A percentile compares a stretch with the other conserved stretches of the same genome.
Evolutionary conservation across 129 eudicot genomes (phyloP).

Genomic region (Arctium lappa): DNA sequence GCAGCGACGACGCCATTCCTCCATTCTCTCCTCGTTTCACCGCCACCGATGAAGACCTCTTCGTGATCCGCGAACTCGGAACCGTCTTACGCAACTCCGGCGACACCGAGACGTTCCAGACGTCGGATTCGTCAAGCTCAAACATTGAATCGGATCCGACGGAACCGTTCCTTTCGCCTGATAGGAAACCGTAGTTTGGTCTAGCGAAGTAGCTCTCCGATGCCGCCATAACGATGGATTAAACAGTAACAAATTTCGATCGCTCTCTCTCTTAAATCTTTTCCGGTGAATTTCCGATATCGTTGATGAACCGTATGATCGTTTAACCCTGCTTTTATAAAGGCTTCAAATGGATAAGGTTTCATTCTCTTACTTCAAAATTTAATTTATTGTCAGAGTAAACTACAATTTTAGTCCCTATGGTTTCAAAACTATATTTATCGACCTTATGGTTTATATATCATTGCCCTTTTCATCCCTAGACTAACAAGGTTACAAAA

Average conservation of each 20-base stretch:
- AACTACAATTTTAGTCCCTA: no score
- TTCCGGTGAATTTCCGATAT: neutral
- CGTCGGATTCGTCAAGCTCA: constrained; percentile 72
- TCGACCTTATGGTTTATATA: no score
- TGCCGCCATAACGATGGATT: constrained; percentile 46
- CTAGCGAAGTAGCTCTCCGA: constrained; percentile 51
- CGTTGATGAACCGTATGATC: constrained; percentile 11
- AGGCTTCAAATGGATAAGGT: constrained; percentile 48
- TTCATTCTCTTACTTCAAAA: constrained; percentile 16
- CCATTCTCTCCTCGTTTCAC: constrained; percentile 16
- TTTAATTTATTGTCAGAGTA: neutral
- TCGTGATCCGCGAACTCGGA: constrained; percentile 35
- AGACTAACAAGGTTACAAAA: no score
- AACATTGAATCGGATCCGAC: constrained; percentile 34
- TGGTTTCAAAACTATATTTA: no score
- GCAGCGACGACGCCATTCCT: constrained; percentile 50
- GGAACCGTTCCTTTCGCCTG: constrained; percentile 27
- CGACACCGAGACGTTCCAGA: constrained; percentile 62
- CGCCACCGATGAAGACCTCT: constrained; percentile 24
- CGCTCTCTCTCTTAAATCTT: neutral
- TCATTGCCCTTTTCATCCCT: no score
- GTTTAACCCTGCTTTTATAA: constrained; percentile 46
- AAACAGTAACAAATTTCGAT: neutral
- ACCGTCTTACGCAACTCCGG: constrained; percentile 48
- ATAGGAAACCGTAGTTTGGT: constrained; percentile 49